Percentiles rank a stretch among this genome's conserved stretches.
Conservation (phyloP, 768 basidiomycete species). For the Lyophyllum shimeji region DNA sequence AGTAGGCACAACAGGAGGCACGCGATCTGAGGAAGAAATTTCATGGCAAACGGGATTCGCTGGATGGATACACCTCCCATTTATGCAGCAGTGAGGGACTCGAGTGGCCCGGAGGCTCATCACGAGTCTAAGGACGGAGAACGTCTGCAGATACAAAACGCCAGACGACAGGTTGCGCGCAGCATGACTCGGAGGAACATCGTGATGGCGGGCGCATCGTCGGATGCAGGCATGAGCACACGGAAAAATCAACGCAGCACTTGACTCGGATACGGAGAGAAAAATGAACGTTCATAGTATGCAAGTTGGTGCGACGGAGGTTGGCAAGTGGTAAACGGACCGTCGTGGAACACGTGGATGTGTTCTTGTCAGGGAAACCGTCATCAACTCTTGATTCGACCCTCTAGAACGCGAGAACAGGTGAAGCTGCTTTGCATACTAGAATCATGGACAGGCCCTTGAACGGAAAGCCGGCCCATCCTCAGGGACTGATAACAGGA, state of each 20-base stretch:
- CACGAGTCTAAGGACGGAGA: constrained; percentile 9
- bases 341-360: neutral
- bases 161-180: no score
- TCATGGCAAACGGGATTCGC: neutral
- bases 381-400: neutral
- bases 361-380: neutral
- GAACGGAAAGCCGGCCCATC: no score
- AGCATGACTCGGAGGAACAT: no score
- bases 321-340: neutral
- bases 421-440: no score
- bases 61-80: neutral
- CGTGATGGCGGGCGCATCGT: neutral
- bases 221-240: neutral
- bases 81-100: neutral
- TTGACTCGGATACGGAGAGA: neutral
- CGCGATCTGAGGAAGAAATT: constrained; percentile 3
- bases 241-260: neutral
- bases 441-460: no score
- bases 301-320: neutral
- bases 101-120: neutral
- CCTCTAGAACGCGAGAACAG: no score
- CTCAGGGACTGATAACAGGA: neutral
- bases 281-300: neutral
- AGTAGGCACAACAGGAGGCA: constrained; percentile 16
- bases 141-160: neutral